These are phyloP conservation scores for Elongisporangium prolatum DNA, from an alignment of 352 stramenopile species.

Conservation along the genomic window DNA sequence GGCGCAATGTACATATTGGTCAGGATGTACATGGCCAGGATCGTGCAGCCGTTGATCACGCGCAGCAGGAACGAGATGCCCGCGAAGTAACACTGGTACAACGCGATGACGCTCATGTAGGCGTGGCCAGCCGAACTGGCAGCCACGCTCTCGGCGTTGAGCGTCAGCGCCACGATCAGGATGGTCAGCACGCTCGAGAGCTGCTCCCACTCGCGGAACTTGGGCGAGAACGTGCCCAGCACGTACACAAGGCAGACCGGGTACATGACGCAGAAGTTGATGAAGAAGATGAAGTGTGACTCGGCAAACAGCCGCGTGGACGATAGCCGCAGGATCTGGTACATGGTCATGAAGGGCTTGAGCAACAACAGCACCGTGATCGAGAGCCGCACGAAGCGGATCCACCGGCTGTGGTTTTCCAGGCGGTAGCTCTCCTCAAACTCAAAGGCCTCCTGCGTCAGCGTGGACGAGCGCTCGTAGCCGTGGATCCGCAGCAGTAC, in stretches of 20 bases:
- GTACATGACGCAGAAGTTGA: slow-evolving; percentile 82
- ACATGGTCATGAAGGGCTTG: slow-evolving; percentile 78
- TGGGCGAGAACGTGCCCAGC: slow-evolving; percentile 64
- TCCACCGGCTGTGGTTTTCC: slow-evolving; percentile 63
- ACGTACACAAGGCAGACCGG: slow-evolving; percentile 51
- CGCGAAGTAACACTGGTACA: slow-evolving; percentile 84
- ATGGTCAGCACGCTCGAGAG: slow-evolving; percentile 43
- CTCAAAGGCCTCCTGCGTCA: slow-evolving; percentile 50
- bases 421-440: slow-evolving; percentile 72
- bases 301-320: slow-evolving; percentile 41
- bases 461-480: slow-evolving; percentile 1
- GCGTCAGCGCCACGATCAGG: slow-evolving; percentile 46
- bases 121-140: slow-evolving; percentile 69
- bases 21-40: slow-evolving; percentile 58
- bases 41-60: slow-evolving; percentile 46
- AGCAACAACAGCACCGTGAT: slow-evolving; percentile 58
- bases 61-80: slow-evolving; percentile 76
- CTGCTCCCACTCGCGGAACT: slow-evolving; percentile 61
- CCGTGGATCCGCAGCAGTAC: slow-evolving; percentile 57
- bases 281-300: slow-evolving; percentile 62
- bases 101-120: slow-evolving; percentile 71
- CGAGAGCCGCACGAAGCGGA: slow-evolving; percentile 66
- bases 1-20: slow-evolving; percentile 58
- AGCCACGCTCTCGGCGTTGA: slow-evolving; percentile 60
- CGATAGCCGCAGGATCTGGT: slow-evolving; percentile 48